These are phyloP conservation scores for Backusella liffmaniae DNA, from an alignment of 192 early-diverging fungal genomes.

Conservation along the genomic window DNA sequence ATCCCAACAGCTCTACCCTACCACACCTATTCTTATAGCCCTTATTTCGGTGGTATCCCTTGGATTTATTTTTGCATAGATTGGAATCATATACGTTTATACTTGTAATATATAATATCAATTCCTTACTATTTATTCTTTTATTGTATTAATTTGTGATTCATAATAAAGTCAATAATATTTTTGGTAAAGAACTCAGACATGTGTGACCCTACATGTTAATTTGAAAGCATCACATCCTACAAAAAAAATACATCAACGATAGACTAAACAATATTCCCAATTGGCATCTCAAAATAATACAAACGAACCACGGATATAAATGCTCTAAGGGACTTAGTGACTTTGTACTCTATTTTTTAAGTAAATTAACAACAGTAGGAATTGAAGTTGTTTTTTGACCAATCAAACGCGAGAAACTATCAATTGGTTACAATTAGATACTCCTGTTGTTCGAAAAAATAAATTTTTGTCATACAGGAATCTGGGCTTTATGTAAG, in stretches of 20 bases:
- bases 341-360: neutral
- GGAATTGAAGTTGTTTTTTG: neutral
- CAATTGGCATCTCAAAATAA: too few species aligned
- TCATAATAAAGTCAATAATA: too few species aligned
- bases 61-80: neutral
- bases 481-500: neutral
- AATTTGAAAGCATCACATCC: too few species aligned
- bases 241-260: too few species aligned
- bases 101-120: neutral
- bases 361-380: neutral
- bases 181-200: too few species aligned
- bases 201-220: too few species aligned
- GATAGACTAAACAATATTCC: too few species aligned
- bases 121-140: neutral
- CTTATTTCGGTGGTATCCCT: neutral
- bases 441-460: neutral
- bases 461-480: neutral
- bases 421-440: neutral
- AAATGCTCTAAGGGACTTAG: too few species aligned
- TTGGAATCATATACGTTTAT: neutral
- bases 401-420: neutral
- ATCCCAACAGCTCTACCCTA: neutral
- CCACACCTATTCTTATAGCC: neutral
- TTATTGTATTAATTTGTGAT: neutral
- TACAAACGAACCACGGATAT: too few species aligned